Conservation (phyloP, 495 filamentous ascomycete genomes). For the Xylaria intraflava region DNA sequence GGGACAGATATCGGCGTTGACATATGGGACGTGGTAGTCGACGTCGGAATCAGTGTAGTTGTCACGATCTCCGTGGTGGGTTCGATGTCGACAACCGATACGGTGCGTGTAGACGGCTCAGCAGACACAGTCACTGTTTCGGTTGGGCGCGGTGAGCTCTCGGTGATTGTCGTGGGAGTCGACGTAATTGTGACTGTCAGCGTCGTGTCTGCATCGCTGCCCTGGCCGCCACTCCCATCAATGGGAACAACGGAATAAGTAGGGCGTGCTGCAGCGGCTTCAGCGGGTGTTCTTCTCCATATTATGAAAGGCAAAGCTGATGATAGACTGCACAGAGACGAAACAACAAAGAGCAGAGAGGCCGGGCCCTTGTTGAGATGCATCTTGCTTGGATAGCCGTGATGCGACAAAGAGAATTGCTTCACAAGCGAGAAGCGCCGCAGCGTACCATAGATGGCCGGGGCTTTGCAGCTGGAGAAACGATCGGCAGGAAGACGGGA, state of each 20-base stretch:
- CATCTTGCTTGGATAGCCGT: constrained; percentile 13
- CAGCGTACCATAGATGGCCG: not conserved
- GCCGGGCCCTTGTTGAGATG: constrained; percentile 14
- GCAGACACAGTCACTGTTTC: constrained; percentile 25
- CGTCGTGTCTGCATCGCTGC: constrained; percentile 12
- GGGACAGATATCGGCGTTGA: constrained; percentile 1
- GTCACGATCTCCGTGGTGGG: constrained; percentile 23
- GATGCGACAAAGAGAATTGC: constrained; percentile 14
- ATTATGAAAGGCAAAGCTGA: constrained; percentile 23
- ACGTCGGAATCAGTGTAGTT: constrained; percentile 16
- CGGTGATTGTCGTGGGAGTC: constrained; percentile 19
- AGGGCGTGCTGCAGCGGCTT: constrained; percentile 19
- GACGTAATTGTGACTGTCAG: constrained; percentile 20
- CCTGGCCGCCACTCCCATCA: constrained; percentile 20
- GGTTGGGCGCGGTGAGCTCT: constrained; percentile 23
- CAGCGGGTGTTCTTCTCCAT: constrained; percentile 4
- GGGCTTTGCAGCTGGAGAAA: constrained; percentile 15
- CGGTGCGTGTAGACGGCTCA: constrained; percentile 20
- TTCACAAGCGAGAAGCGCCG: constrained; percentile 6
- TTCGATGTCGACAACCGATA: constrained; percentile 23
- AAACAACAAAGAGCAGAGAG: constrained; percentile 12
- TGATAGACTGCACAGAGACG: constrained; percentile 12
- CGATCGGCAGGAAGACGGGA: constrained; percentile 14
- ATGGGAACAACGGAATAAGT: constrained; percentile 35
- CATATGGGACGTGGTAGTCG: constrained; percentile 9